Evolutionary conservation across 163 green algal genomes (phyloP).

Genomic region (Scenedesmus sp.): DNA sequence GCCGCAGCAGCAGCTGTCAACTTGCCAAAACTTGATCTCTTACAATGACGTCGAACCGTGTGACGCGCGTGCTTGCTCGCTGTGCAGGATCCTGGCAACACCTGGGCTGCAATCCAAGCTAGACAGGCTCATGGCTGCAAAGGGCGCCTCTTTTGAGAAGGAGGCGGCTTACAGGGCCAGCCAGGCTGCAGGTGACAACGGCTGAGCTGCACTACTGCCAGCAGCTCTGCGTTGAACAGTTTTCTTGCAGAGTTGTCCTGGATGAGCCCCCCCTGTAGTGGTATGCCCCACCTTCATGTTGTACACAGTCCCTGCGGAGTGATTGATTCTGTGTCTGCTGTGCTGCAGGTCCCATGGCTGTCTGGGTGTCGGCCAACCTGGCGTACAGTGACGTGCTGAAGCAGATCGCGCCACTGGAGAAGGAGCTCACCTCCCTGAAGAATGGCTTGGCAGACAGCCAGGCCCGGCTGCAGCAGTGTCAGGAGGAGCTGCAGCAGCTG

Average conservation of each 20-base stretch:
- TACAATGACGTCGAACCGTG: too few relatives aligned
- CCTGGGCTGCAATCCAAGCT: conserved; percentile 62
- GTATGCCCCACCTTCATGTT: neutral
- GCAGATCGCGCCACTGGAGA: conserved; percentile 79
- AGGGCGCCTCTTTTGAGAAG: conserved; percentile 81
- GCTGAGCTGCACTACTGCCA: too few relatives aligned
- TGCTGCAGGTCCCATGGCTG: conserved; percentile 83
- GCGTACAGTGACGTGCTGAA: conserved; percentile 67
- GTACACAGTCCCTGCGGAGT: neutral
- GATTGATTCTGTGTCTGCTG: neutral
- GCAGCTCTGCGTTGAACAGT: too few relatives aligned
- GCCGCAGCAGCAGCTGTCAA: too few relatives aligned
- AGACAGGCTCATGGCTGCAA: conserved; percentile 74
- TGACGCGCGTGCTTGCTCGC: too few relatives aligned
- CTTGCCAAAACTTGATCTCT: too few relatives aligned
- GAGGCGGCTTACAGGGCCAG: conserved; percentile 79
- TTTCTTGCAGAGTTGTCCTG: neutral
- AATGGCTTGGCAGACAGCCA: conserved; percentile 69
- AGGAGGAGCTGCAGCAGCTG: conserved; percentile 75
- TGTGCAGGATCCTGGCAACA: conserved; percentile 58
- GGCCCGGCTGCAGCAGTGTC: conserved; percentile 73
- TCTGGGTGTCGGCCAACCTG: conserved; percentile 88
- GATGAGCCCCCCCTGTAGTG: neutral
- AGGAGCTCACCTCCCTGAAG: conserved; percentile 70
- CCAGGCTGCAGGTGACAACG: conserved; percentile 47